A percentile compares a stretch with the other conserved stretches of the same genome.
These are phyloP conservation scores for Apiotrichum siamense DNA, from an alignment of 1,284 basidiomycete species.

Conservation along the genomic window DNA sequence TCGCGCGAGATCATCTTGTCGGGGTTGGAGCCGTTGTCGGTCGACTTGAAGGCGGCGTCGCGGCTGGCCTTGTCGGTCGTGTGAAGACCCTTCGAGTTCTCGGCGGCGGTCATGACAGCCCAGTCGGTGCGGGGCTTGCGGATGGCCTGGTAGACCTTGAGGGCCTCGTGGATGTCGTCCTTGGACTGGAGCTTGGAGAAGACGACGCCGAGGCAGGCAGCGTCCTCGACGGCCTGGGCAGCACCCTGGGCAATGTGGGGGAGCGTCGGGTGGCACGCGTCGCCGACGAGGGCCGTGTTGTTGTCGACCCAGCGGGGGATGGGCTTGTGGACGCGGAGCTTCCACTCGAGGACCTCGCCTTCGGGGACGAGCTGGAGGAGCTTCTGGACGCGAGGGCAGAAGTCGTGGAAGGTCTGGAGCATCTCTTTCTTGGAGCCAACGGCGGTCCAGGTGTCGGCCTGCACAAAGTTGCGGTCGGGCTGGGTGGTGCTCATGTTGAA, in stretches of 20 bases:
- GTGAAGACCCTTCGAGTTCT: constrained; percentile 43
- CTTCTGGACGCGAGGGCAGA: constrained; percentile 43
- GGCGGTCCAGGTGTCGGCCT: constrained; percentile 42
- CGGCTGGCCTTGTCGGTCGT: constrained; percentile 29
- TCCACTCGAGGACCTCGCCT: constrained; percentile 46
- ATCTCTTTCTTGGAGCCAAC: constrained; percentile 39
- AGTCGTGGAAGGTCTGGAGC: constrained; percentile 40
- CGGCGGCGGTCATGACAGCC: constrained; percentile 39
- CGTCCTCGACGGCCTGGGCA: constrained; percentile 47
- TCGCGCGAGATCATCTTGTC: constrained; percentile 50
- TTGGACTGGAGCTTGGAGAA: constrained; percentile 35
- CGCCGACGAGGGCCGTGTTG: constrained; percentile 32
- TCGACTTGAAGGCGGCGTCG: constrained; percentile 23
- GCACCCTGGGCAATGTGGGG: constrained; percentile 45
- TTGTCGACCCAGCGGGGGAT: constrained; percentile 41
- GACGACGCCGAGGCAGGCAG: constrained; percentile 40
- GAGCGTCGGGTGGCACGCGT: constrained; percentile 41
- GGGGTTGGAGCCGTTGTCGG: constrained; percentile 25
- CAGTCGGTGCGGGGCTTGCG: constrained; percentile 45
- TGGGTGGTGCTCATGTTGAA: constrained; percentile 47
- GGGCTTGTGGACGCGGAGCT: constrained; percentile 42
- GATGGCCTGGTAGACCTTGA: constrained; percentile 40
- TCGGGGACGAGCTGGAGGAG: constrained; percentile 41
- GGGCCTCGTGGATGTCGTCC: constrained; percentile 38
- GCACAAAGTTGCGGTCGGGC: constrained; percentile 41